A percentile compares a stretch with the other conserved stretches of the same genome.
phyloP scores from a whole-genome alignment of 257 asterid genomes.

The Oldenlandia corymbosa region DNA sequence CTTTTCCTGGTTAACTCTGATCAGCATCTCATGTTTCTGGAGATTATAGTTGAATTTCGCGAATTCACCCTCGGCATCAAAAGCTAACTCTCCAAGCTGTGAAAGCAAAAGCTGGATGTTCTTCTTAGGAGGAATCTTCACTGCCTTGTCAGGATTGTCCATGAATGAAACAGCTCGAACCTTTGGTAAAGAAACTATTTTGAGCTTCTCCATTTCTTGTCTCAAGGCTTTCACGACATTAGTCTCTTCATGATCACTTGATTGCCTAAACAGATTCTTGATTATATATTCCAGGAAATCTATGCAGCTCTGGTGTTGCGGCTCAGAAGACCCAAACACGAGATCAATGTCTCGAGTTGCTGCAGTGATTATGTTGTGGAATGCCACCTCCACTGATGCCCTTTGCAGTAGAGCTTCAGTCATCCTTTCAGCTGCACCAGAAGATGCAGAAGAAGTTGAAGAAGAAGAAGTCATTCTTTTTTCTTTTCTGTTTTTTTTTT shows the following conservation, averaged over 20 bases:
- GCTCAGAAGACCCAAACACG: background rate
- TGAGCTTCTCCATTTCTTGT: background rate
- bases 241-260: background rate
- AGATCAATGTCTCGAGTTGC: background rate
- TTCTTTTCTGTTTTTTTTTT: too few species aligned
- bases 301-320: background rate
- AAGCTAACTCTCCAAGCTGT: background rate
- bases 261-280: background rate
- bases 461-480: too few species aligned
- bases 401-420: background rate
- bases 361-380: background rate
- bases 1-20: background rate
- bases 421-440: background rate
- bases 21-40: background rate
- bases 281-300: background rate
- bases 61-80: background rate
- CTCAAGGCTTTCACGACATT: background rate
- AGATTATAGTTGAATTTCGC: background rate
- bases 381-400: background rate
- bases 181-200: background rate
- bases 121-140: background rate
- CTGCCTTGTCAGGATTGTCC: background rate
- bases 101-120: background rate
- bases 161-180: background rate
- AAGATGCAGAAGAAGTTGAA: too few species aligned